Evolutionary conservation across 2,329 filamentous ascomycete species (phyloP).

Genomic region (Hymenoscyphus fructigenus): DNA sequence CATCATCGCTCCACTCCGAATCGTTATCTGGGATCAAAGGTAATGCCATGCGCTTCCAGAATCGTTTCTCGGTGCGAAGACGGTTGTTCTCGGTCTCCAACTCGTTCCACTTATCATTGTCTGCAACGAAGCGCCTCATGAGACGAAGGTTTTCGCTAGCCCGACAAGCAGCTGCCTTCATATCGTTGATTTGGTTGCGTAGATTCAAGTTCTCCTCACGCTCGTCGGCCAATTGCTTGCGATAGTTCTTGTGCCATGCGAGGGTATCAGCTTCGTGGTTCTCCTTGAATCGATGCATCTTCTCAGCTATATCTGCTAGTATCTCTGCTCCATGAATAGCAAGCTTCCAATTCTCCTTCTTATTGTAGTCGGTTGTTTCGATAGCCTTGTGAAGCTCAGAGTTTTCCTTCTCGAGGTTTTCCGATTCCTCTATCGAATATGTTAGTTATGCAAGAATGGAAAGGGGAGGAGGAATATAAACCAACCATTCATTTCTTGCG

Average conservation of each 20-base stretch:
- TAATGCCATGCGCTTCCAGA: constrained; percentile 68
- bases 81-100: constrained; percentile 52
- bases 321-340: constrained; percentile 55
- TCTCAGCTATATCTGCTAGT: constrained; percentile 57
- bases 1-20: constrained; percentile 59
- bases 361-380: constrained; percentile 59
- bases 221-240: constrained; percentile 62
- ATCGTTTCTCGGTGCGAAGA: constrained; percentile 57
- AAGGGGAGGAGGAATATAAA: background rate
- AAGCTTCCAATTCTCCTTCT: constrained; percentile 59
- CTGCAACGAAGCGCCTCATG: constrained; percentile 57
- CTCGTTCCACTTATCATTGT: constrained; percentile 54
- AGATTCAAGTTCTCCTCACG: constrained; percentile 63
- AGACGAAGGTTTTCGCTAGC: constrained; percentile 58
- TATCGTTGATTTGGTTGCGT: constrained; percentile 65
- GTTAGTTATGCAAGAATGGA: constrained; percentile 16
- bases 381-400: constrained; percentile 62
- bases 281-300: constrained; percentile 66
- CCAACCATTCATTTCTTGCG: constrained; percentile 57
- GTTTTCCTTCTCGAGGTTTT: constrained; percentile 60
- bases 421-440: constrained; percentile 49
- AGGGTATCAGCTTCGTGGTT: constrained; percentile 61
- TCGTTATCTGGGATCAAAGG: constrained; percentile 59
- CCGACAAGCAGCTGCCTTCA: constrained; percentile 58
- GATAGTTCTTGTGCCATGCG: constrained; percentile 66